Percentiles rank a stretch among this genome's conserved stretches.
Conservation (phyloP, 2,329 filamentous ascomycete genomes). For the Exophiala sideris region DNA sequence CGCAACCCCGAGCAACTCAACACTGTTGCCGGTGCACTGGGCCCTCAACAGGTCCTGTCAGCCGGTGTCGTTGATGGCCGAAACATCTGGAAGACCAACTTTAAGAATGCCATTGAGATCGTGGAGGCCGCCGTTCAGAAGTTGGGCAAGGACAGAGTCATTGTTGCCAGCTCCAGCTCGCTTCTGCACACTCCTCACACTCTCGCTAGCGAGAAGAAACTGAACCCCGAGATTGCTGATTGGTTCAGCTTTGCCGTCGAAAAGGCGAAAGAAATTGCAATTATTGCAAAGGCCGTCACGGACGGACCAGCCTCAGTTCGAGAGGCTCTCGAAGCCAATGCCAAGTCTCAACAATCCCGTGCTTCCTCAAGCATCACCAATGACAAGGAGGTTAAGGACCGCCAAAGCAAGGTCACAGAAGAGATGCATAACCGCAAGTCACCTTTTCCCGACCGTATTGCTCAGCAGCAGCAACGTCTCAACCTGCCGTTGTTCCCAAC, state of each 20-base stretch:
- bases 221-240: slow-evolving; percentile 85
- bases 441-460: slow-evolving; percentile 78
- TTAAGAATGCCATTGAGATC: slow-evolving; percentile 87
- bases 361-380: slow-evolving; percentile 93
- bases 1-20: slow-evolving; percentile 97
- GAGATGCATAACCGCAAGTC: slow-evolving; percentile 92
- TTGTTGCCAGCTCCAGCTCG: slow-evolving; percentile 94
- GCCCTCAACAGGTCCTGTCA: slow-evolving; percentile 85
- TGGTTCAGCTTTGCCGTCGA: slow-evolving; percentile 99
- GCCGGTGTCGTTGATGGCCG: slow-evolving; percentile 96
- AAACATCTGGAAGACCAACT: slow-evolving; percentile 99
- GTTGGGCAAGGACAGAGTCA: slow-evolving; percentile 95
- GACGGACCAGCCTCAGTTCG: slow-evolving; percentile 83
- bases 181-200: slow-evolving; percentile 99
- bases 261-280: slow-evolving; percentile 85
- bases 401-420: slow-evolving; percentile 80
- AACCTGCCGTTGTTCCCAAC: slow-evolving; percentile 96
- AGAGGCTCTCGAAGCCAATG: slow-evolving; percentile 91
- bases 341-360: slow-evolving; percentile 87
- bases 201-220: slow-evolving; percentile 96
- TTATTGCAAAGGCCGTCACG: slow-evolving; percentile 95
- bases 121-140: slow-evolving; percentile 90
- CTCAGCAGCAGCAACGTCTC: slow-evolving; percentile 85
- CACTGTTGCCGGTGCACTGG: slow-evolving; percentile 75
- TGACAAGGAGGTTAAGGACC: slow-evolving; percentile 94